phyloP scores from a whole-genome alignment of 257 asterid genomes.

The Linaria vulgaris region DNA sequence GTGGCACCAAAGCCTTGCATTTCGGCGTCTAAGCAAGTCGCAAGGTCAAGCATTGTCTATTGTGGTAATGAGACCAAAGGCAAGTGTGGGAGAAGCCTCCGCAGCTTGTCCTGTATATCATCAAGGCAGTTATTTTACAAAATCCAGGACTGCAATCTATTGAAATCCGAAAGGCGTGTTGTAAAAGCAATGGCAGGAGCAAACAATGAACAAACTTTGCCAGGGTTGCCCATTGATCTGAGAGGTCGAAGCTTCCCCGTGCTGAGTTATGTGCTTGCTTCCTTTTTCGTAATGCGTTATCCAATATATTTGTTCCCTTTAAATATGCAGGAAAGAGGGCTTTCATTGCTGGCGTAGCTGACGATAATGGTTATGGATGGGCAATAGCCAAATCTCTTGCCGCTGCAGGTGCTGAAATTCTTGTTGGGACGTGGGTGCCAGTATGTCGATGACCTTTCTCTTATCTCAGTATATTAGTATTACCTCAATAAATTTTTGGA shows the following conservation, averaged over 20 bases:
- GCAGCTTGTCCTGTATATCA: constrained; percentile 46
- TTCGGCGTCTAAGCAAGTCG: constrained; percentile 39
- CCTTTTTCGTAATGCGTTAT: too few relatives aligned
- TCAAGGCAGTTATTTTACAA: constrained; percentile 34
- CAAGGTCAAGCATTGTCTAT: constrained; percentile 47
- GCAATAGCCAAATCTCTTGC: constrained; percentile 95
- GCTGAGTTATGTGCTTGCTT: neutral
- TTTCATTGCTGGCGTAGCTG: constrained; percentile 92
- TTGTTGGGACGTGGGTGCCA: constrained; percentile 98
- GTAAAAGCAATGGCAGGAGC: constrained; percentile 66
- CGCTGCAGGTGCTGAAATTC: constrained; percentile 97
- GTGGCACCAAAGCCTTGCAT: constrained; percentile 37
- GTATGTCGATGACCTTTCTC: constrained; percentile 47
- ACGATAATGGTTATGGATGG: constrained; percentile 98
- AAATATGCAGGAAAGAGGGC: constrained; percentile 84
- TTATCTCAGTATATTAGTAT: constrained; percentile 1
- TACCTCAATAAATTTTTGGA: constrained; percentile 4
- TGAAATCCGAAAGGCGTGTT: constrained; percentile 36
- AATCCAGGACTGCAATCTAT: constrained; percentile 25
- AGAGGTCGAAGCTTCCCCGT: constrained; percentile 52
- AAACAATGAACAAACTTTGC: constrained; percentile 55
- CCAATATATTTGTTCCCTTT: neutral
- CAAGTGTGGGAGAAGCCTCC: constrained; percentile 42
- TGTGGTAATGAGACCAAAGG: constrained; percentile 46
- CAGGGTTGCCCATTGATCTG: constrained; percentile 82